Evolutionary conservation across 1,284 basidiomycete genomes (phyloP).

Genomic region (Kalmanozyma brasiliensis): DNA sequence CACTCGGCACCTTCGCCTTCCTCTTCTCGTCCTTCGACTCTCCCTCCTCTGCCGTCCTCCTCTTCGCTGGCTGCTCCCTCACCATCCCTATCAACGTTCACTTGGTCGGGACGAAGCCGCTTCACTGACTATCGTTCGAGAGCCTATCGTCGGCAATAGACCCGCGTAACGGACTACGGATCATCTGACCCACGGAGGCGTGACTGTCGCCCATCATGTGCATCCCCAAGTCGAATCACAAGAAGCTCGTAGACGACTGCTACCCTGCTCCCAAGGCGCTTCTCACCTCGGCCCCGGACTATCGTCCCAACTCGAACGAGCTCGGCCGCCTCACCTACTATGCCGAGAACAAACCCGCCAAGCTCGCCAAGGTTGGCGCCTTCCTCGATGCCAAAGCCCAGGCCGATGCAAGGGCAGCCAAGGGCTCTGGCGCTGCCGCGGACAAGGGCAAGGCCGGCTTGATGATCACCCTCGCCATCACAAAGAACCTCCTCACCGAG

Average conservation of each 20-base stretch:
- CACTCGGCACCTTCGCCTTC: neutral
- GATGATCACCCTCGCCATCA: conserved; percentile 85
- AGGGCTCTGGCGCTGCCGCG: conserved; percentile 73
- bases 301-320: conserved; percentile 75
- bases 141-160: too few species aligned
- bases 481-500: conserved; percentile 85
- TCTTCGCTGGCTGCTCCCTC: neutral
- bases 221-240: conserved; percentile 80
- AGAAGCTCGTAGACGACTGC: conserved; percentile 86
- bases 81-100: too few species aligned
- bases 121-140: too few species aligned
- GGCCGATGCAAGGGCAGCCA: conserved; percentile 76
- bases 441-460: conserved; percentile 81
- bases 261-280: conserved; percentile 87
- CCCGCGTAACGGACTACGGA: too few species aligned
- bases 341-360: conserved; percentile 87
- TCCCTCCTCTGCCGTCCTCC: conserved; percentile 1
- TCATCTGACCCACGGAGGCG: too few species aligned
- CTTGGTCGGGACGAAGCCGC: too few species aligned
- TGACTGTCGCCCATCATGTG: conserved; percentile 40
- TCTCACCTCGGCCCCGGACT: conserved; percentile 80
- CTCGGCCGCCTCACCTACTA: conserved; percentile 91
- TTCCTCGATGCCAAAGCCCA: conserved; percentile 83
- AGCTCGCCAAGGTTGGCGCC: conserved; percentile 83
- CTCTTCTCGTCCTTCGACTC: neutral